Conservation (phyloP, 371 early-diverging fungal genomes). For the Lichtheimia ramosa region DNA sequence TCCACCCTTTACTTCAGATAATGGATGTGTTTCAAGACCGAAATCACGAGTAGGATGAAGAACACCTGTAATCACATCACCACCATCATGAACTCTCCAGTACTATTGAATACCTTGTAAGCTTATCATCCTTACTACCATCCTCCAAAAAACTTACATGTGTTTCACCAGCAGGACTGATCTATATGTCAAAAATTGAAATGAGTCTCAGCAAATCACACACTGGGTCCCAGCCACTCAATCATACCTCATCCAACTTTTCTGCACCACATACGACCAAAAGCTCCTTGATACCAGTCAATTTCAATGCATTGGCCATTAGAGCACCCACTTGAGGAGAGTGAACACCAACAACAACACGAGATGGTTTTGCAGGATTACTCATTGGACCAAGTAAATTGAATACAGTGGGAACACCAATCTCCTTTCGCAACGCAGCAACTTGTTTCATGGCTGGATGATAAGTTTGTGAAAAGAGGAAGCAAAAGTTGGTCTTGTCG, state of each 20-base stretch:
- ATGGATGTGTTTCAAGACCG: constrained; percentile 75
- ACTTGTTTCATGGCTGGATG: constrained; percentile 92
- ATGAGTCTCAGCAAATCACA: neutral
- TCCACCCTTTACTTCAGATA: constrained; percentile 79
- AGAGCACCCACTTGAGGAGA: constrained; percentile 74
- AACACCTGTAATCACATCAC: constrained; percentile 59
- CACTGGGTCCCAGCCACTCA: too few relatives aligned
- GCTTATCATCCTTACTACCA: neutral
- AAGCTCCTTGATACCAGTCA: constrained; percentile 76
- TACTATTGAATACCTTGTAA: constrained; percentile 35
- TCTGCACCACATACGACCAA: constrained; percentile 86
- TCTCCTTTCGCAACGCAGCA: constrained; percentile 76
- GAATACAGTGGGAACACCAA: constrained; percentile 94
- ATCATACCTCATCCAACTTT: constrained; percentile 74
- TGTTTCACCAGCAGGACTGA: constrained; percentile 78
- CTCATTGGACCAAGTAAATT: constrained; percentile 93
- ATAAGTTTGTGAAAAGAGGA: constrained; percentile 89
- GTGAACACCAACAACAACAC: constrained; percentile 89
- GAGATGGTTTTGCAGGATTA: constrained; percentile 86
- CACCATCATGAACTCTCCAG: constrained; percentile 65
- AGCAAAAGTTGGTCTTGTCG: constrained; percentile 78
- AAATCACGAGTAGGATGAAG: constrained; percentile 84
- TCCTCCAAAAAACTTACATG: constrained; percentile 40
- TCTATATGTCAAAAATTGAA: constrained; percentile 30
- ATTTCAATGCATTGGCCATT: constrained; percentile 82